Evolutionary conservation across 192 early-diverging fungal genomes (phyloP).

Genomic region (Piromyces finnis): DNA sequence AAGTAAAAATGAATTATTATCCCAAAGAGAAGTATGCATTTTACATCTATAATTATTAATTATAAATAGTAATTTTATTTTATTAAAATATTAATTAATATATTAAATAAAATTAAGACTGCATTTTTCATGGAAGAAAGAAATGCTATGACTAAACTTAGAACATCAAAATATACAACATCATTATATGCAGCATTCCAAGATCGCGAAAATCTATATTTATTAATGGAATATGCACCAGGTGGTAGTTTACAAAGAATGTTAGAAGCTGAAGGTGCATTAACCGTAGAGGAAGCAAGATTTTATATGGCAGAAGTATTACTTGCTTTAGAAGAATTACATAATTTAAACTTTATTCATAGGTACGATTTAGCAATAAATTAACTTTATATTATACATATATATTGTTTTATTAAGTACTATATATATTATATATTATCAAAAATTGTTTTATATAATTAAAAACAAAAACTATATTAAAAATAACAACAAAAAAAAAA

Average conservation of each 20-base stretch:
- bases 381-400: background rate
- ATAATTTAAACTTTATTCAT: slow-evolving; percentile 40
- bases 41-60: background rate
- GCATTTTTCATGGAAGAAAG: slow-evolving; percentile 78
- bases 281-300: slow-evolving; percentile 19
- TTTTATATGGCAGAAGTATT: slow-evolving; percentile 42
- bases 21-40: slow-evolving; percentile 37
- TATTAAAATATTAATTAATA: too few relatives aligned
- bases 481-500: too few relatives aligned
- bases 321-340: slow-evolving; percentile 40
- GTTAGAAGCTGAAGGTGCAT: background rate
- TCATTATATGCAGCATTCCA: slow-evolving; percentile 47
- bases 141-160: slow-evolving; percentile 45
- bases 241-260: slow-evolving; percentile 1
- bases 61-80: background rate
- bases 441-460: too few relatives aligned
- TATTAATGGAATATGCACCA: slow-evolving; percentile 4
- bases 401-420: background rate
- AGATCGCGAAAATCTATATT: slow-evolving; percentile 2
- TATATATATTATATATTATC: too few relatives aligned
- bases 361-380: slow-evolving; percentile 12
- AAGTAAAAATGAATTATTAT: slow-evolving; percentile 50
- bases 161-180: slow-evolving; percentile 46
- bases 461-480: too few relatives aligned
- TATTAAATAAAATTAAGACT: slow-evolving; percentile 26